Percentiles rank a stretch among this genome's conserved stretches.
Evolutionary conservation across 805 yeast genomes (phyloP).

Genomic region (Yarrowia sp.): DNA sequence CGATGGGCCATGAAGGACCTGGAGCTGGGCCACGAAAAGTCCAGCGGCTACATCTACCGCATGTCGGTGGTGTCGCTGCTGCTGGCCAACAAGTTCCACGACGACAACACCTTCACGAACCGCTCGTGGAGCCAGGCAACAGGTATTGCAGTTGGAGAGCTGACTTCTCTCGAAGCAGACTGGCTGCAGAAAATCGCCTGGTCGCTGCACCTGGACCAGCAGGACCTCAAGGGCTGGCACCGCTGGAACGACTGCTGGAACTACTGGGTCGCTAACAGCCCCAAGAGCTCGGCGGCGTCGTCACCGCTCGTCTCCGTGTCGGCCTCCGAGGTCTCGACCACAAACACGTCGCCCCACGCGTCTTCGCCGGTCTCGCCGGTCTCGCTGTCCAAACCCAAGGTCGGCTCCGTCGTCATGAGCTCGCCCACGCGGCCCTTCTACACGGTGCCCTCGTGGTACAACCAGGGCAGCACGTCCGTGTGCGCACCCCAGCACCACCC

Average conservation of each 20-base stretch:
- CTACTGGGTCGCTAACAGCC: conserved; percentile 28
- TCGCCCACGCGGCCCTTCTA: conserved; percentile 31
- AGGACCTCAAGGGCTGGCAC: conserved; percentile 38
- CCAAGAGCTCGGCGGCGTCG: conserved; percentile 18
- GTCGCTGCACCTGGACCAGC: conserved; percentile 49
- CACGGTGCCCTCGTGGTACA: conserved; percentile 36
- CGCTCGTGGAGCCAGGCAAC: conserved; percentile 97
- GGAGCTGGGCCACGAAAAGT: conserved; percentile 38
- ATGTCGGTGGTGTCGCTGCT: conserved; percentile 67
- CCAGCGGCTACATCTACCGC: conserved; percentile 42
- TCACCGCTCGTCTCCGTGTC: conserved; percentile 5
- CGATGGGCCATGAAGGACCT: conserved; percentile 46
- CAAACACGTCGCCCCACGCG: conserved; percentile 17
- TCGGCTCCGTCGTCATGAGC: conserved; percentile 1
- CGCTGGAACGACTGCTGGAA: conserved; percentile 40
- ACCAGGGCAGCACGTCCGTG: background rate
- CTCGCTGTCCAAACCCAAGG: conserved; percentile 22
- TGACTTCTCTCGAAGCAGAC: conserved; percentile 65
- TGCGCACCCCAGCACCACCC: background rate
- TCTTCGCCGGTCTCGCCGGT: conserved; percentile 21
- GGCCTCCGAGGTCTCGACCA: conserved; percentile 2
- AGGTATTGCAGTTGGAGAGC: conserved; percentile 58
- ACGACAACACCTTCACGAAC: conserved; percentile 94
- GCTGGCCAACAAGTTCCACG: conserved; percentile 89
- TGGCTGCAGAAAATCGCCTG: conserved; percentile 66